Percentiles rank a stretch among this genome's conserved stretches.
These are phyloP conservation scores for Castanea sativa DNA, from an alignment of 306 rosid species.

Conservation along the genomic window DNA sequence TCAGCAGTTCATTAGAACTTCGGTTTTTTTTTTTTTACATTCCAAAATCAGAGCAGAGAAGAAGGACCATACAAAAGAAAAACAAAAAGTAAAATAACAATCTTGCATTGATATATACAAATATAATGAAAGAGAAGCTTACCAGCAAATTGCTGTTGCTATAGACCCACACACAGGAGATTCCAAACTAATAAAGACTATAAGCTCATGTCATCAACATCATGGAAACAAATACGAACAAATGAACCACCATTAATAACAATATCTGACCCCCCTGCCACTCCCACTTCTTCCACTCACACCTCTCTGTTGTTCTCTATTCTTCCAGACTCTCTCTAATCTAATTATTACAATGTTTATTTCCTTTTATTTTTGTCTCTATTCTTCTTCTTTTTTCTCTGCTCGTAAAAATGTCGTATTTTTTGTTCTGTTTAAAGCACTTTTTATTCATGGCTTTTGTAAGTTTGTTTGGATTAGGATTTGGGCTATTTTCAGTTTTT, in stretches of 20 bases:
- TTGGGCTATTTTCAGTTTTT: background rate
- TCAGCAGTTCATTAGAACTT: conserved; percentile 15
- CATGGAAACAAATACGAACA: background rate
- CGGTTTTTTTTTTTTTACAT: background rate
- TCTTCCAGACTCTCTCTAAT: conserved; percentile 28
- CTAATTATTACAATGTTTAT: too few species aligned
- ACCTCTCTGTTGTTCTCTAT: conserved; percentile 23
- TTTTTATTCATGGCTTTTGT: background rate
- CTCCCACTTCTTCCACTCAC: conserved; percentile 24
- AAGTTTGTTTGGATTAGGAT: background rate
- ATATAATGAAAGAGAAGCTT: background rate
- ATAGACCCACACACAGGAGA: conserved; percentile 24
- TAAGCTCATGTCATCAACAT: conserved; percentile 33
- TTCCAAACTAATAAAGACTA: conserved; percentile 32
- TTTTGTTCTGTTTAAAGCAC: too few species aligned
- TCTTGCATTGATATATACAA: background rate
- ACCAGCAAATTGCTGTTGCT: conserved; percentile 25
- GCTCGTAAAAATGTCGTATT: background rate
- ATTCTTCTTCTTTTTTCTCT: too few species aligned
- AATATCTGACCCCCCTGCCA: background rate
- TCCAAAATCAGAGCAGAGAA: conserved; percentile 19
- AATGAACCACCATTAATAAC: conserved; percentile 15
- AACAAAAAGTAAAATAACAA: background rate
- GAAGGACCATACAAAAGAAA: background rate
- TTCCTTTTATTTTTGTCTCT: background rate